Evolutionary conservation across 148 eudicot species (phyloP).

Genomic region (Chenopodium quinoa): DNA sequence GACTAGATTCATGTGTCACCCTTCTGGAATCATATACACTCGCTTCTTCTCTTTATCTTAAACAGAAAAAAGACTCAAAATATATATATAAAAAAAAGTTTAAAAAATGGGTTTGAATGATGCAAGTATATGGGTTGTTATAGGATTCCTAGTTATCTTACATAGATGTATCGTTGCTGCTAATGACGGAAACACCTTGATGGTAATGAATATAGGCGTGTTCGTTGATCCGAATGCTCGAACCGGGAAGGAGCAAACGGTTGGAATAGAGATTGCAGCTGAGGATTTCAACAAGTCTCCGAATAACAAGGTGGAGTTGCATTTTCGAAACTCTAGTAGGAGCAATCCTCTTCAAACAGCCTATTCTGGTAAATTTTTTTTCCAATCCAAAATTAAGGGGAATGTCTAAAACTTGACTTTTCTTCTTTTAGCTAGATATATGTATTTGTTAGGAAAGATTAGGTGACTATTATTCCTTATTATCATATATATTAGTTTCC

Average conservation of each 20-base stretch:
- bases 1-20: too few species aligned
- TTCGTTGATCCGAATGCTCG: constrained; percentile 25
- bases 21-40: too few species aligned
- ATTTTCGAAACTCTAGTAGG: not conserved
- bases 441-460: too few species aligned
- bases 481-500: too few species aligned
- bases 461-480: too few species aligned
- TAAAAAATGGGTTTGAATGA: not conserved
- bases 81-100: too few species aligned
- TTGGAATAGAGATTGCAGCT: constrained; percentile 33
- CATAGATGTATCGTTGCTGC: not conserved
- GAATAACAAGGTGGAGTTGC: constrained; percentile 15
- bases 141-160: not conserved
- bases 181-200: not conserved
- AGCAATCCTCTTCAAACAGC: constrained; percentile 36
- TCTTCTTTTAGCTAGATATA: not conserved
- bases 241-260: constrained; percentile 32
- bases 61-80: too few species aligned
- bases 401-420: not conserved
- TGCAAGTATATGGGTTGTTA: not conserved
- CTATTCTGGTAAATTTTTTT: constrained; percentile 24
- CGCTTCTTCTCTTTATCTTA: too few species aligned
- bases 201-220: constrained; percentile 18
- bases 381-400: rapidly evolving
- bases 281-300: constrained; percentile 25